phyloP scores from a whole-genome alignment of 305 asterid species.

The Petunia hybrid region DNA sequence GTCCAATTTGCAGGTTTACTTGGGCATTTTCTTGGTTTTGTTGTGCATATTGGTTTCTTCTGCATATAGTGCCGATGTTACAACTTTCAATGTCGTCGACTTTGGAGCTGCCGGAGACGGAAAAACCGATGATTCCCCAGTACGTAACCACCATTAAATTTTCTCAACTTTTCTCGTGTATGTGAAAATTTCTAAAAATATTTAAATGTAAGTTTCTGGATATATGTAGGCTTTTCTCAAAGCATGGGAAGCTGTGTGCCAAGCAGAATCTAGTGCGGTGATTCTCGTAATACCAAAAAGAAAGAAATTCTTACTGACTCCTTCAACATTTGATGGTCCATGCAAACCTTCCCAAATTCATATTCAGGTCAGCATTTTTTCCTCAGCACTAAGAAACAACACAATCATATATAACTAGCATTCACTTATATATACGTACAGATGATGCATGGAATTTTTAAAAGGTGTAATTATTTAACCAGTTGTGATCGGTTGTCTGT shows the following conservation, averaged over 20 bases:
- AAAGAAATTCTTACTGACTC: constrained; percentile 48
- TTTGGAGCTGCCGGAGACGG: constrained; percentile 72
- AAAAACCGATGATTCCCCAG: constrained; percentile 58
- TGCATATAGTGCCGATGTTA: constrained; percentile 43
- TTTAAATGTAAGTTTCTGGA: background rate
- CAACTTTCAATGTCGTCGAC: constrained; percentile 52
- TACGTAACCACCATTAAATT: constrained; percentile 32
- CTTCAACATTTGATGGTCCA: constrained; percentile 62
- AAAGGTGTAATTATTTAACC: background rate
- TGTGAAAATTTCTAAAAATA: background rate
- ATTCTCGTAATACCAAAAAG: constrained; percentile 45
- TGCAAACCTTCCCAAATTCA: constrained; percentile 61
- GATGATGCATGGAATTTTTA: no score
- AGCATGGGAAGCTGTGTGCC: constrained; percentile 71
- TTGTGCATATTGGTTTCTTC: constrained; percentile 46
- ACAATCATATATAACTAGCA: background rate
- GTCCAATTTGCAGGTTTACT: constrained; percentile 40
- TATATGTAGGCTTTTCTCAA: constrained; percentile 59
- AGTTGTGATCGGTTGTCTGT: background rate
- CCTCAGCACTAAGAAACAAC: background rate
- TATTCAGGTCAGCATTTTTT: constrained; percentile 49
- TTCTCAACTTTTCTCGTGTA: background rate
- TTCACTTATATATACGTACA: background rate
- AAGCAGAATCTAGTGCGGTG: constrained; percentile 41
- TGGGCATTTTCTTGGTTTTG: constrained; percentile 35